Percentiles rank a stretch among this genome's conserved stretches.
Conservation (phyloP, 805 yeast species). For the Maudiozyma saulgeensis region DNA sequence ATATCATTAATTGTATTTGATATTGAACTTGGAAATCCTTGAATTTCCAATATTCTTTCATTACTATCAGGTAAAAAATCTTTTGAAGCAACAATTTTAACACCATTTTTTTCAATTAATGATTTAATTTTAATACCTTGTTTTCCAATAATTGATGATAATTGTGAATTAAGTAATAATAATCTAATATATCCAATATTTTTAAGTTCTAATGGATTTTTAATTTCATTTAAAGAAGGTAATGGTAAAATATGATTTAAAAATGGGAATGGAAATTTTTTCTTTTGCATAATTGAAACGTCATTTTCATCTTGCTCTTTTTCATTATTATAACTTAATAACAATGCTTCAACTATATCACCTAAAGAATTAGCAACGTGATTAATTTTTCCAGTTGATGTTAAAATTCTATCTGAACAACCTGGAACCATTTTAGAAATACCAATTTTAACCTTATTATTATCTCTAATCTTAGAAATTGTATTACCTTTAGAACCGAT, state of each 20-base stretch:
- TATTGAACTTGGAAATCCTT: constrained; percentile 62
- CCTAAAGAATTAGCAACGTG: constrained; percentile 62
- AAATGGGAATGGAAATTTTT: constrained; percentile 38
- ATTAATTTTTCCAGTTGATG: constrained; percentile 65
- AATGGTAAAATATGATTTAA: constrained; percentile 27
- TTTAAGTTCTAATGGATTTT: constrained; percentile 18
- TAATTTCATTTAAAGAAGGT: constrained; percentile 22
- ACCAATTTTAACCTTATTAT: constrained; percentile 75
- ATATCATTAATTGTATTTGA: constrained; percentile 54
- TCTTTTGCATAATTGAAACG: constrained; percentile 13
- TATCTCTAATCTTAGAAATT: constrained; percentile 65
- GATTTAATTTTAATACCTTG: constrained; percentile 74
- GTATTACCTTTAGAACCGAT: constrained; percentile 79
- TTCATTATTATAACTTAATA: constrained; percentile 4
- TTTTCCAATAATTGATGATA: constrained; percentile 83
- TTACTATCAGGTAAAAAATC: constrained; percentile 72
- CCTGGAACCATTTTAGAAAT: constrained; percentile 74
- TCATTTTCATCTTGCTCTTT: constrained; percentile 10
- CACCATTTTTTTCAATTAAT: constrained; percentile 47
- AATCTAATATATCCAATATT: constrained; percentile 43
- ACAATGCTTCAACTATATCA: constrained; percentile 47
- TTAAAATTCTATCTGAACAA: constrained; percentile 71
- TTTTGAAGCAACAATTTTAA: constrained; percentile 81
- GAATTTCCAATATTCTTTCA: constrained; percentile 80
- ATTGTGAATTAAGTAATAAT: constrained; percentile 71